Evolutionary conservation across 106 monocot genomes (phyloP), one percentile per base, ranked within the genome.

Genomic region (Dendrobium nobile): DNA sequence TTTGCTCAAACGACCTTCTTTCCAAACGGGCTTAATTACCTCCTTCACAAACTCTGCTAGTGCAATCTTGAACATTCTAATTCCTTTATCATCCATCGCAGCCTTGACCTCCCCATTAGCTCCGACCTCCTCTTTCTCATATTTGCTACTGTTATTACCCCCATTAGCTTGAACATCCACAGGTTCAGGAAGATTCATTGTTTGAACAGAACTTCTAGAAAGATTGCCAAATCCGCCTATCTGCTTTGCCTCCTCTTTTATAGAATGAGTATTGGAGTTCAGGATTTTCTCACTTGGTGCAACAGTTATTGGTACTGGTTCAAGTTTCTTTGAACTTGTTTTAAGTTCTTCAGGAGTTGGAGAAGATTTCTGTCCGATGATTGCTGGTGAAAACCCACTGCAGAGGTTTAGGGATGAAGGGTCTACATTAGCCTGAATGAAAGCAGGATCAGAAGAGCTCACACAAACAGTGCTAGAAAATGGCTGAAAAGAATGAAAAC

Each of bases 41-140:
- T 90, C 83, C 84, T 92, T 92, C 4, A 84, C 88, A 73, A 86
- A 83, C 24, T 92, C 86, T 65, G 78, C 88, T 42, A 92, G 82
- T 27, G 79, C 82, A 79, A 81, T 81, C 78, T 89, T 92, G 77
- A 92, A 88, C 80, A 82, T 79, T 61, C 9, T 31, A 44, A 84
- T 78, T 9, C 73, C 88, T 43, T 84, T 89, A 9, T 41, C 78
- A 27, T 92, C 86, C 13, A 70, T 70, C 37, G 8, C 4, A 16
- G 15, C 70, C 10, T 70, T 70, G 7, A 31, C 17, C 70, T 37
- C 33, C 33, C 5, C 70, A 70, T 70, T 20, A 70, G 70, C 70
- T 70, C 33, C 15, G 3, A 13, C 70, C 4, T 31, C 70, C 16
- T 31, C 70, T 61, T 61, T 61, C 61, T 61, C 61, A 61, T 22